A percentile compares a stretch with the other conserved stretches of the same genome.
phyloP scores from a whole-genome alignment of 192 early-diverging fungal genomes.

The Fimicolochytrium jonesii region DNA sequence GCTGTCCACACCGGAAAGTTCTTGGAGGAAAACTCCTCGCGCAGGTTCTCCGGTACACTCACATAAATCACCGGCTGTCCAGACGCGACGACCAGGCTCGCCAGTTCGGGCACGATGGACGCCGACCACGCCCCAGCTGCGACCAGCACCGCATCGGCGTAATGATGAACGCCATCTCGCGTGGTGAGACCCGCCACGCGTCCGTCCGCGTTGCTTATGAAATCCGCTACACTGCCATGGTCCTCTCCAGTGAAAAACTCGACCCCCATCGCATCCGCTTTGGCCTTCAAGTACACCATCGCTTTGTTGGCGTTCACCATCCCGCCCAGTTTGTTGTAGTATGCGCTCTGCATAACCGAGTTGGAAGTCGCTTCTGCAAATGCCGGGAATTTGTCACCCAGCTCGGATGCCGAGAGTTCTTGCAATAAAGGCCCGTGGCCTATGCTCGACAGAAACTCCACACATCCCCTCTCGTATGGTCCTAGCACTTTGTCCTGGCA shows the following conservation, averaged over 20 bases:
- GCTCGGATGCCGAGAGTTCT: neutral
- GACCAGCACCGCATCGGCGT: slow-evolving; percentile 35
- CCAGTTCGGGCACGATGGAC: slow-evolving; percentile 37
- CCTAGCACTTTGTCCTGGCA: neutral
- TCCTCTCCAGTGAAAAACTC: slow-evolving; percentile 2
- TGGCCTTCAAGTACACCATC: neutral
- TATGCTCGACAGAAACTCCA: neutral
- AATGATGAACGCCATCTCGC: slow-evolving; percentile 35
- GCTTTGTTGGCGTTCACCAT: slow-evolving; percentile 13
- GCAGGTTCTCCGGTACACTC: slow-evolving; percentile 22
- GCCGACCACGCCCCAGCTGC: slow-evolving; percentile 52
- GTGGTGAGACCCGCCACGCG: slow-evolving; percentile 38
- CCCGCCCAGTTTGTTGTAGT: slow-evolving; percentile 11
- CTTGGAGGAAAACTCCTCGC: slow-evolving; percentile 1
- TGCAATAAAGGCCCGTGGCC: neutral
- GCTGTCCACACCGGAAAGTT: slow-evolving; percentile 51
- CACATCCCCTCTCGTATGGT: neutral
- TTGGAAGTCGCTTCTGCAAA: neutral
- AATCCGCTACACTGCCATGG: slow-evolving; percentile 7
- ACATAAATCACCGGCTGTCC: slow-evolving; percentile 55
- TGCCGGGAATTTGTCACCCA: neutral
- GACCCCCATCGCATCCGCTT: neutral
- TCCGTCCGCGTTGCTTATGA: neutral
- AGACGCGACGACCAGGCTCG: slow-evolving; percentile 32
- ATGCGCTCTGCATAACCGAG: neutral